Evolutionary conservation across 441 rosid species (phyloP).

Genomic region (California macrophylla): DNA sequence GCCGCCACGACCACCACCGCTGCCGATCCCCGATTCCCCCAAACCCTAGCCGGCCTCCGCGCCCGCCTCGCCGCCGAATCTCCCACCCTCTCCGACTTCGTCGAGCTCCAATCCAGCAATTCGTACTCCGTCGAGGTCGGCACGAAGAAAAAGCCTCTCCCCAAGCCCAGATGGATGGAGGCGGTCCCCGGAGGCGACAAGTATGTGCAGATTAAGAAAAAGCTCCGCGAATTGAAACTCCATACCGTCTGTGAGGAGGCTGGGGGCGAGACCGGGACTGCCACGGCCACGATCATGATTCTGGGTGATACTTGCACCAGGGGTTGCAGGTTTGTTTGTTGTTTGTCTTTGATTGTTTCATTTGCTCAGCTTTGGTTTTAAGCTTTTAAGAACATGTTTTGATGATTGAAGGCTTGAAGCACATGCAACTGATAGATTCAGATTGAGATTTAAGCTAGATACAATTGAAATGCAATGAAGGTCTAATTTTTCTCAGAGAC

Average conservation of each 20-base stretch:
- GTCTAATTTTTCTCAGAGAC: not conserved
- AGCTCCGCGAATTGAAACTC: constrained; percentile 74
- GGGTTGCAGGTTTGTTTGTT: constrained; percentile 57
- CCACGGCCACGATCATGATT: constrained; percentile 93
- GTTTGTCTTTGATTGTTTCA: not conserved
- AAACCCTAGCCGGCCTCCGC: constrained; percentile 65
- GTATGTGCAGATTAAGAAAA: constrained; percentile 94
- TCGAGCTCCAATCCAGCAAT: constrained; percentile 29
- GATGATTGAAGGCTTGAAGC: not conserved
- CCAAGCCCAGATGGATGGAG: constrained; percentile 97
- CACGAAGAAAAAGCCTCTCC: constrained; percentile 85
- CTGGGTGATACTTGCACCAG: constrained; percentile 94
- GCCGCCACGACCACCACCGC: constrained; percentile 20
- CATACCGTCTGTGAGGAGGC: constrained; percentile 98
- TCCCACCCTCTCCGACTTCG: constrained; percentile 55
- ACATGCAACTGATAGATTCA: not conserved
- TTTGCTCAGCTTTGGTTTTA: not conserved
- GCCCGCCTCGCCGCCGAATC: constrained; percentile 69
- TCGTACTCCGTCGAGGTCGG: constrained; percentile 86
- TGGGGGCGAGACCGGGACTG: constrained; percentile 94
- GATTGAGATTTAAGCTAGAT: not conserved
- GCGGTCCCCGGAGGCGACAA: constrained; percentile 83
- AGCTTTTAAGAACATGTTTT: not conserved
- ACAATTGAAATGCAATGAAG: not conserved
- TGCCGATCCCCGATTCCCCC: constrained; percentile 34